Evolutionary conservation across 2,329 filamentous ascomycete species (phyloP).

Genomic region (Fonsecaea erecta): DNA sequence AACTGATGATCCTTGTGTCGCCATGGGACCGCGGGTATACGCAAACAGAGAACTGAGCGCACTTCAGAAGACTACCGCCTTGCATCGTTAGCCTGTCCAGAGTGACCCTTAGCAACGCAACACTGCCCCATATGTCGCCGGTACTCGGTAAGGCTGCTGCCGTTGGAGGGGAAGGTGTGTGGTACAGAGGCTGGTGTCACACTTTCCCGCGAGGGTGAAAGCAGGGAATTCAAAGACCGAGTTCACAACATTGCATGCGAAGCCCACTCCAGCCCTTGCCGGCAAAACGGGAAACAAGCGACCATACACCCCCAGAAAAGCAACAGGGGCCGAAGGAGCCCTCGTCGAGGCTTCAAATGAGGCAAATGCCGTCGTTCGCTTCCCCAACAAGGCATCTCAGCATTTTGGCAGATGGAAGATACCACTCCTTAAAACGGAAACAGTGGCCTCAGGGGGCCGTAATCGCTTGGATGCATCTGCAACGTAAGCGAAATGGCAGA

Average conservation of each 20-base stretch:
- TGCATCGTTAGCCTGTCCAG: neutral
- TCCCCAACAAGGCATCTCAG: neutral
- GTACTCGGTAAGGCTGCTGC: neutral
- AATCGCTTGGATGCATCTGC: conserved; percentile 11
- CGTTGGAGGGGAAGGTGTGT: neutral
- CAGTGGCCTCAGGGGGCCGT: neutral
- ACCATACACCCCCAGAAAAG: neutral
- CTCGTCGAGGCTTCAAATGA: neutral
- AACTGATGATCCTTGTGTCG: too few species aligned
- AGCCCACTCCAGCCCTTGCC: neutral
- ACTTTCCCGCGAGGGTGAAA: neutral
- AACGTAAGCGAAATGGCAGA: conserved; percentile 3
- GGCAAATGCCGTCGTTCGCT: neutral
- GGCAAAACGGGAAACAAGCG: neutral
- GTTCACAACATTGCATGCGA: neutral
- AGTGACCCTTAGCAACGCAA: neutral
- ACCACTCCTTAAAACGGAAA: neutral
- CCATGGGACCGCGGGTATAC: neutral
- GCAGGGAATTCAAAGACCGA: neutral
- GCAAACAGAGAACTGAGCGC: neutral
- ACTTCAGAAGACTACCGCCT: neutral
- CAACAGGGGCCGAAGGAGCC: neutral
- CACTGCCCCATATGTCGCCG: neutral
- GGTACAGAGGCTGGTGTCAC: neutral
- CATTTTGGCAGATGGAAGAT: neutral